Evolutionary conservation across 2,329 filamentous ascomycete species (phyloP).

Genomic region (Pleomassaria siparia): DNA sequence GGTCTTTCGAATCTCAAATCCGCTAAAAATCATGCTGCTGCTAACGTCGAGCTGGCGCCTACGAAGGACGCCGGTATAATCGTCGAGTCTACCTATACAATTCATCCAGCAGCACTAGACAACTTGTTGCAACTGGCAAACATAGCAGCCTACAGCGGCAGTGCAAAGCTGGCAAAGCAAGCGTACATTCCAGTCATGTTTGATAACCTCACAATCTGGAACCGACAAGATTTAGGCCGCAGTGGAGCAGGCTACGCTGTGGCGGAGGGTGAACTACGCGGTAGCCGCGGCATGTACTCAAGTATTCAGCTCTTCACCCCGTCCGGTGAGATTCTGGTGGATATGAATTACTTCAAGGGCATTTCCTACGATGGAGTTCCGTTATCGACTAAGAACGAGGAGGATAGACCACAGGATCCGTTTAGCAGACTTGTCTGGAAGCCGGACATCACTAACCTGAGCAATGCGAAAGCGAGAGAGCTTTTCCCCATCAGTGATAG

Average conservation of each 20-base stretch:
- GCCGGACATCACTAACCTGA: conserved; percentile 16
- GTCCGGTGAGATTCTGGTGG: conserved; percentile 8
- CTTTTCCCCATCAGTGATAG: background rate
- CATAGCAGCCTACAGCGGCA: conserved; percentile 18
- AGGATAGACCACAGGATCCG: conserved; percentile 3
- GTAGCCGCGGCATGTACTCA: conserved; percentile 10
- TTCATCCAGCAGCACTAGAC: conserved; percentile 41
- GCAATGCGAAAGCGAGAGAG: background rate
- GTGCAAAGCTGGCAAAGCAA: conserved; percentile 5
- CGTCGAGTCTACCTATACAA: conserved; percentile 28
- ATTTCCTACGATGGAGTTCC: conserved; percentile 3
- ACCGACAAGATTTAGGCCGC: conserved; percentile 15
- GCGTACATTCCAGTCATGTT: conserved; percentile 6
- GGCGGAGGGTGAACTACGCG: conserved; percentile 8
- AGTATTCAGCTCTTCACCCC: conserved; percentile 4
- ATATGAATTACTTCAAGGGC: conserved; percentile 10
- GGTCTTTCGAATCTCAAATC: conserved; percentile 14
- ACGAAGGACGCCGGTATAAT: conserved; percentile 10
- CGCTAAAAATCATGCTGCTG: conserved; percentile 6
- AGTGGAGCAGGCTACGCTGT: conserved; percentile 7
- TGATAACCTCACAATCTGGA: conserved; percentile 16
- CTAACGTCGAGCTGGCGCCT: conserved; percentile 13
- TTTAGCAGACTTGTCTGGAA: conserved; percentile 21
- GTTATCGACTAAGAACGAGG: background rate
- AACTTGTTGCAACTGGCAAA: conserved; percentile 29